Conservation (phyloP, 441 rosid species). For the Eugenia klotzschiana region DNA sequence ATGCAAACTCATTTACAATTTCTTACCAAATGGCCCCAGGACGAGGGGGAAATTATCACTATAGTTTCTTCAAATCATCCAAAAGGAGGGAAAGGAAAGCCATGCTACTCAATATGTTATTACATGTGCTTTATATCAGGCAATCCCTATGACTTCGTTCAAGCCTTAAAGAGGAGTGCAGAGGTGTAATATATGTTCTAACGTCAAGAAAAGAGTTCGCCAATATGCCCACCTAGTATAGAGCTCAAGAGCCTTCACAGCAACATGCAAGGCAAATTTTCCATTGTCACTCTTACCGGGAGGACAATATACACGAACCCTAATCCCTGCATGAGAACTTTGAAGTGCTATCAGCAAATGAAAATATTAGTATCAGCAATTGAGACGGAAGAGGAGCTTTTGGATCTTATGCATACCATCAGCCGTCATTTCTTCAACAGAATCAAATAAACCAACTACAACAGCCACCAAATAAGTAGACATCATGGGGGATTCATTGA, state of each 20-base stretch:
- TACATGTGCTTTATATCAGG: background rate
- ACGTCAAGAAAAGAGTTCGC: background rate
- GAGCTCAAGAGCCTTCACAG: conserved; percentile 19
- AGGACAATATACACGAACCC: conserved; percentile 19
- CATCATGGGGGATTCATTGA: conserved; percentile 23
- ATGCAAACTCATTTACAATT: background rate
- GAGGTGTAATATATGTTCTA: background rate
- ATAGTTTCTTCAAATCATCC: background rate
- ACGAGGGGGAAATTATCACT: background rate
- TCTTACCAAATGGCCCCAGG: background rate
- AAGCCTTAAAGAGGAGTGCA: background rate
- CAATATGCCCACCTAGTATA: conserved; percentile 6
- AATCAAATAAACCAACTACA: conserved; percentile 24
- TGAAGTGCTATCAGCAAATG: background rate
- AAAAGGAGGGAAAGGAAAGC: background rate
- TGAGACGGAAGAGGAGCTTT: background rate
- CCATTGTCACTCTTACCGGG: conserved; percentile 16
- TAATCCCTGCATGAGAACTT: conserved; percentile 14
- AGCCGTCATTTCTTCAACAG: conserved; percentile 15
- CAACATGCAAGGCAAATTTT: conserved; percentile 10
- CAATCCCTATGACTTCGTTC: background rate
- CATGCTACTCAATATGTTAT: background rate
- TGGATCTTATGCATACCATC: conserved; percentile 10
- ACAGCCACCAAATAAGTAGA: conserved; percentile 34
- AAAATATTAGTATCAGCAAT: background rate